Evolutionary conservation across 306 rosid genomes (phyloP), one percentile per base, ranked within the genome.

Genomic region (Fragaria nilgerrensis): DNA sequence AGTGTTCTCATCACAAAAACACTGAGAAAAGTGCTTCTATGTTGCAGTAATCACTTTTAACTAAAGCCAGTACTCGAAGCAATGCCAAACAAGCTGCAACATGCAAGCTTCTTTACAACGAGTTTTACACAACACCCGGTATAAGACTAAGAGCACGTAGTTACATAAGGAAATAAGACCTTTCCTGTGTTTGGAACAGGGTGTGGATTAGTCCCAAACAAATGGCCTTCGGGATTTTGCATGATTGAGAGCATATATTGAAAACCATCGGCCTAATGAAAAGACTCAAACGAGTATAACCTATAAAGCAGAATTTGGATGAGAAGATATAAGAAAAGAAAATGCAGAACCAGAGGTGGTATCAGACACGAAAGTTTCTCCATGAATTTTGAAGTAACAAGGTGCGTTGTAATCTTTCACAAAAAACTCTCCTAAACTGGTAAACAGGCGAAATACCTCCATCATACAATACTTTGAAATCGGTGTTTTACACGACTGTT

Each of bases 401-500:
- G 43, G 9, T 5, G 41, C 41, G 7, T 41, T 10, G 61, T 39
- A 32, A 53, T 70, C 62, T 48, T 66, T 70, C 58, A 56, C 48
- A 53, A 68, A 77, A 75, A 80, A 27, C 45, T 44, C 70, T 34
- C 56, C 69, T 29, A 47, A 63, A 68, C 75, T 15, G 75, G 44
- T 79, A 78, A 78, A 71, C 44, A 75, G 32, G 77, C 72, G 13
- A 37, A 75, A 69, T 63, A 77, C 77, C 86, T 83, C 88, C 66
- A 70, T 72, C 79, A 75, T 55, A 70, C 69, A 74, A 39, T 79
- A 73, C 52, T 25, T 75, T 48, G 36, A 65, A 67, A 71, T 36
- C 29, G 44, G 22, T 10, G 82, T 82, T 82, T 82, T 71, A 77
- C 78, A 89, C 87, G n/a, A n/a, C n/a, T n/a, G n/a, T n/a, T n/a